phyloP scores from a whole-genome alignment of 208 protist genomes.

The Leishmania braziliensis region DNA sequence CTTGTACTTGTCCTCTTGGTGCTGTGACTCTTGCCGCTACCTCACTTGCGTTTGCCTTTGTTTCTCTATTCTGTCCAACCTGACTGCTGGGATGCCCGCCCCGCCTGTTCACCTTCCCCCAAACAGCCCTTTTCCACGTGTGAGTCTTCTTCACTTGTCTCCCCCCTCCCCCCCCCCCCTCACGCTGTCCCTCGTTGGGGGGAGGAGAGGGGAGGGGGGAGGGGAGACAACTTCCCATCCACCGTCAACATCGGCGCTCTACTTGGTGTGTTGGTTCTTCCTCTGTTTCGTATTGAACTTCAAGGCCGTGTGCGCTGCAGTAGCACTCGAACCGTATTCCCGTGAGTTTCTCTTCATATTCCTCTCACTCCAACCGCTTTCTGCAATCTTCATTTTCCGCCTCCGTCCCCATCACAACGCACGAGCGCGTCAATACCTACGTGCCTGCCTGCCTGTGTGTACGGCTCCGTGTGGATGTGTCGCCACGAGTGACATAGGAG shows the following conservation, averaged over 20 bases:
- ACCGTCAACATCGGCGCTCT: neutral
- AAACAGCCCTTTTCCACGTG: neutral
- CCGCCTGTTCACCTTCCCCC: neutral
- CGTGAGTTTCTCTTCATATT: slow-evolving; percentile 19
- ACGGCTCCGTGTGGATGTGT: neutral
- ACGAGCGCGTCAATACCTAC: neutral
- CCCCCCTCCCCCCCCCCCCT: neutral
- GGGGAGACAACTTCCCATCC: neutral
- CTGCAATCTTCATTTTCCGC: neutral
- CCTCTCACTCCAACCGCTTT: neutral
- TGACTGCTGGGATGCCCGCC: neutral
- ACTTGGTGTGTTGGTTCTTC: neutral
- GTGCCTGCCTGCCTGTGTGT: neutral
- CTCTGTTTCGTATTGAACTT: neutral
- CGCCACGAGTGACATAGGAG: neutral
- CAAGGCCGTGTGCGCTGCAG: neutral
- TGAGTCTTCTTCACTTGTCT: neutral
- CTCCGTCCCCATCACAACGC: neutral
- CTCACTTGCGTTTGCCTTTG: neutral
- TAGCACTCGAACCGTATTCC: neutral
- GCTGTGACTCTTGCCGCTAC: neutral
- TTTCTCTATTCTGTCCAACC: slow-evolving; percentile 1
- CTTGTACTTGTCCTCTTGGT: neutral
- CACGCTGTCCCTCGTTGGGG: neutral
- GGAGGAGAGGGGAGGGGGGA: neutral